phyloP scores from a whole-genome alignment of 2,329 filamentous ascomycete species.

The Chaetomium sp. region DNA sequence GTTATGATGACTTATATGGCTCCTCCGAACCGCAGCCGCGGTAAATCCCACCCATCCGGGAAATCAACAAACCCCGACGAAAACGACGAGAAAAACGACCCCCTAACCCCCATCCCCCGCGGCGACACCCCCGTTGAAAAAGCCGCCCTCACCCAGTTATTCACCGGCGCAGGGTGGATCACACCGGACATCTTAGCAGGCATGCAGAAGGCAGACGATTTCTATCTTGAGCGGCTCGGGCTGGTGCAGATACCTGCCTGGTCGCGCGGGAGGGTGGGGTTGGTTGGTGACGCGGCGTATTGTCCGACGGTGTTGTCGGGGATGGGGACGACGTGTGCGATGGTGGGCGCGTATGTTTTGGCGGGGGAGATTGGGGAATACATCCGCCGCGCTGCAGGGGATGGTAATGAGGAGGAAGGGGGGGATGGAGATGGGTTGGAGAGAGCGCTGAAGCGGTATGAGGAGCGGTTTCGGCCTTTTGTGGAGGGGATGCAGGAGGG shows the following conservation, averaged over 20 bases:
- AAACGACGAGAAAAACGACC: no score
- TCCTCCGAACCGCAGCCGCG: slow-evolving; percentile 20
- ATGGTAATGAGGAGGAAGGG: background rate
- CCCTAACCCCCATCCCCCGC: no score
- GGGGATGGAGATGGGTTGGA: background rate
- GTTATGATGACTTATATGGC: slow-evolving; percentile 29
- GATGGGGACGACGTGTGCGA: slow-evolving; percentile 43
- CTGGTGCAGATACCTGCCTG: slow-evolving; percentile 38
- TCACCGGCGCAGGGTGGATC: slow-evolving; percentile 39
- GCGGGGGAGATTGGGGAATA: slow-evolving; percentile 40
- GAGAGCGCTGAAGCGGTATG: slow-evolving; percentile 38
- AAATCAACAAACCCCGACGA: slow-evolving; percentile 23
- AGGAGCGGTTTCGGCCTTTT: slow-evolving; percentile 38
- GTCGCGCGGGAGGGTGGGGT: slow-evolving; percentile 40
- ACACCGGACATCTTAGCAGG: slow-evolving; percentile 30
- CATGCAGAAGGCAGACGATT: slow-evolving; percentile 34
- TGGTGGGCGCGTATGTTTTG: slow-evolving; percentile 49
- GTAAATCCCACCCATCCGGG: slow-evolving; percentile 24
- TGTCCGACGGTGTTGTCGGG: slow-evolving; percentile 43
- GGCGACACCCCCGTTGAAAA: slow-evolving; percentile 28
- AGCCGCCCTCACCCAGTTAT: slow-evolving; percentile 31
- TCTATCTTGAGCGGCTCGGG: slow-evolving; percentile 40
- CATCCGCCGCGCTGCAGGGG: no score
- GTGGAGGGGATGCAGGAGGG: slow-evolving; percentile 35
- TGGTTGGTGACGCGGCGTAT: slow-evolving; percentile 50